Percentiles rank a stretch among this genome's conserved stretches.
These are phyloP conservation scores for Wickerhamomyces sp. DNA, from an alignment of 1,139 yeast genomes.

Conservation along the genomic window DNA sequence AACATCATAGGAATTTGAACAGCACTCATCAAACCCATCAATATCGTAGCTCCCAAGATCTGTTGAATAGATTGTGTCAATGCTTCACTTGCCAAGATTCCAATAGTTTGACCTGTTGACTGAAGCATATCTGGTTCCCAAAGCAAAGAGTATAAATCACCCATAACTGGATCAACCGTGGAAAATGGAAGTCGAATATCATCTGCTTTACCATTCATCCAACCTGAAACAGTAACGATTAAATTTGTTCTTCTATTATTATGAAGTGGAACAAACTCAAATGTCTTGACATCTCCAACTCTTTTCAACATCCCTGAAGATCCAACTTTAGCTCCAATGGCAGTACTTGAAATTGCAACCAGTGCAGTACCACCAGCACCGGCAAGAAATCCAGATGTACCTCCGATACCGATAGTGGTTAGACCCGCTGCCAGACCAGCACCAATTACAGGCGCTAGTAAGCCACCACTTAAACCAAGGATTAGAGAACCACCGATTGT, in stretches of 20 bases:
- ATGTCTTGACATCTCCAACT: conserved; percentile 88
- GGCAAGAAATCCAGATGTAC: conserved; percentile 87
- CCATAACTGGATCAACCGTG: conserved; percentile 96
- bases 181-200: conserved; percentile 96
- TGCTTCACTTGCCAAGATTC: conserved; percentile 90
- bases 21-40: conserved; percentile 95
- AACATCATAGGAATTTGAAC: conserved; percentile 89
- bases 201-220: conserved; percentile 96
- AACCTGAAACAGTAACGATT: conserved; percentile 90
- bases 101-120: conserved; percentile 94
- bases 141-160: conserved; percentile 82
- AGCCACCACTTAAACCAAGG: conserved; percentile 90
- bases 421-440: conserved; percentile 98
- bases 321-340: conserved; percentile 89
- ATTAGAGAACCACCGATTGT: conserved; percentile 97
- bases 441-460: conserved; percentile 95
- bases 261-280: conserved; percentile 89
- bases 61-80: conserved; percentile 92
- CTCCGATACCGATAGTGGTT: conserved; percentile 89
- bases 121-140: conserved; percentile 99
- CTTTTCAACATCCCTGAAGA: conserved; percentile 78
- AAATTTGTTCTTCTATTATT: conserved; percentile 85
- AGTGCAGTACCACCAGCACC: conserved; percentile 97
- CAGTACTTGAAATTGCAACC: conserved; percentile 88
- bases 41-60: conserved; percentile 84